A percentile compares a stretch with the other conserved stretches of the same genome.
Evolutionary conservation across 2,329 filamentous ascomycete genomes (phyloP).

Genomic region (Epichloe gansuensis): DNA sequence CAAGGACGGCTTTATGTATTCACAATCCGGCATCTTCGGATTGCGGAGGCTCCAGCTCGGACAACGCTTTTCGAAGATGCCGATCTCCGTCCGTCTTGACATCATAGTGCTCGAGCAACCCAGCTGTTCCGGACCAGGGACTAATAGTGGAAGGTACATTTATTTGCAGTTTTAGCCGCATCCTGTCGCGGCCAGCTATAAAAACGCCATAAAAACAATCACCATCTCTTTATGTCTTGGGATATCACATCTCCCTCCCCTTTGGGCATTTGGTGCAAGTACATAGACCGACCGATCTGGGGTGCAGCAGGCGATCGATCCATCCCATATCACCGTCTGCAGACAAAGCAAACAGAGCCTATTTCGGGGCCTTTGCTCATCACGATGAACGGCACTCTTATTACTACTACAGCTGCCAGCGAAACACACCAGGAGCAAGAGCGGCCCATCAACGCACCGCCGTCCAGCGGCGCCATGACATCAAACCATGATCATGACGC

Average conservation of each 20-base stretch:
- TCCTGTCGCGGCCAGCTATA: no score
- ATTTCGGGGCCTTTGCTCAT: background rate
- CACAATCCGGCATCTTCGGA: conserved; percentile 2
- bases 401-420: background rate
- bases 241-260: background rate
- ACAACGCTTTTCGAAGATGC: background rate
- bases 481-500: background rate
- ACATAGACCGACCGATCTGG: background rate
- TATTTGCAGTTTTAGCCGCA: no score
- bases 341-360: background rate
- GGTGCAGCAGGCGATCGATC: background rate
- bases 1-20: background rate
- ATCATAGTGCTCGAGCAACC: background rate
- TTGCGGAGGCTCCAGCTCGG: background rate
- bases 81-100: background rate
- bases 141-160: background rate
- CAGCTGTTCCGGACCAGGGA: background rate
- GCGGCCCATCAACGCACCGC: background rate
- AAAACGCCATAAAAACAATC: no score
- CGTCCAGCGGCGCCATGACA: background rate
- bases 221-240: background rate
- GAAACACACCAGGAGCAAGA: background rate
- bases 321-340: background rate
- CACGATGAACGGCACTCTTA: background rate
- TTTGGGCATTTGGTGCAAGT: background rate